These are phyloP conservation scores for Astrothelium macrocarpum DNA, from an alignment of 495 filamentous ascomycete species.

Conservation along the genomic window DNA sequence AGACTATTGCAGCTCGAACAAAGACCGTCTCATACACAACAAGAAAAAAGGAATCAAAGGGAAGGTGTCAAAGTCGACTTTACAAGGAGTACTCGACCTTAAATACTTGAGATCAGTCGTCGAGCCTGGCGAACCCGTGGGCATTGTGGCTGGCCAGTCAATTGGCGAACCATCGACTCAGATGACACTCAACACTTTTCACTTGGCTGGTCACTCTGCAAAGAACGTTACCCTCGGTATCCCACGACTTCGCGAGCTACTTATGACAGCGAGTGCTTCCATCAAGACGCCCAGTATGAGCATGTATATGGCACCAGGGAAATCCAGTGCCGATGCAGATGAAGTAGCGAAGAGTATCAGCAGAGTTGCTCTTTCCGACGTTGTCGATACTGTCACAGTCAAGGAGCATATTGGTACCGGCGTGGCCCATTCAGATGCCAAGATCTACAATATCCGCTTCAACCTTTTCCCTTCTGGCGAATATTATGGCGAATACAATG, in stretches of 20 bases:
- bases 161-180: conserved; percentile 96
- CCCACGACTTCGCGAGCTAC: conserved; percentile 90
- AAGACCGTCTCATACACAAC: conserved; percentile 63
- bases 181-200: conserved; percentile 99
- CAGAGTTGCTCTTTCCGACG: conserved; percentile 74
- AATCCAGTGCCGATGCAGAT: conserved; percentile 59
- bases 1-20: conserved; percentile 68
- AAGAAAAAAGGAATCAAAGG: conserved; percentile 56
- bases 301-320: conserved; percentile 61
- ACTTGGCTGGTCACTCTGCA: conserved; percentile 94
- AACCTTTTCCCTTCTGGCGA: conserved; percentile 75
- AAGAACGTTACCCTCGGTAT: conserved; percentile 99
- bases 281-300: conserved; percentile 94
- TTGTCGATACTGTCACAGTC: conserved; percentile 74
- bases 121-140: conserved; percentile 97
- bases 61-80: conserved; percentile 56
- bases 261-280: conserved; percentile 86
- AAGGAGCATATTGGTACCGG: conserved; percentile 65
- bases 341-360: conserved; percentile 87
- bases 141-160: conserved; percentile 92
- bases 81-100: conserved; percentile 71
- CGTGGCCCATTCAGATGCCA: conserved; percentile 54
- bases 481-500: conserved; percentile 77
- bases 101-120: conserved; percentile 89
- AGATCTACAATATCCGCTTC: conserved; percentile 74